Conservation (phyloP, 1,284 basidiomycete genomes). For the Ganoderma lingzhi region DNA sequence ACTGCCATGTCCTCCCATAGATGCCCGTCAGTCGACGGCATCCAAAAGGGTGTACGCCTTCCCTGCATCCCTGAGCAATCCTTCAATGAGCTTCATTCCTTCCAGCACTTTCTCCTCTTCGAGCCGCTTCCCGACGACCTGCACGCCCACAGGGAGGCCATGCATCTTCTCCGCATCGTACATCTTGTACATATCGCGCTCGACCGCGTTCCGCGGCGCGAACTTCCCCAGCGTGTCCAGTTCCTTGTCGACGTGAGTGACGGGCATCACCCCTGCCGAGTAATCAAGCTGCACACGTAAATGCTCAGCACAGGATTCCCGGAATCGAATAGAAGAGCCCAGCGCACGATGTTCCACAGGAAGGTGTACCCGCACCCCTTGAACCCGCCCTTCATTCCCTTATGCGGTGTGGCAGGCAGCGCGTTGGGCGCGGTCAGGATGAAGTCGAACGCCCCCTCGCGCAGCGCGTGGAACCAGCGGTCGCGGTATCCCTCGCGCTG, state of each 20-base stretch:
- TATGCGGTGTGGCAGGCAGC: conserved; percentile 61
- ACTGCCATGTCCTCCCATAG: neutral
- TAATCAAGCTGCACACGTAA: conserved; percentile 66
- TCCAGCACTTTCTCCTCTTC: conserved; percentile 70
- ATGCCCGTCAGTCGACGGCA: conserved; percentile 24
- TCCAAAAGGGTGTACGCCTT: conserved; percentile 37
- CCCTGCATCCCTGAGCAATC: conserved; percentile 31
- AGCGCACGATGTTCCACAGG: conserved; percentile 67
- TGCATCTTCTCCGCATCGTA: conserved; percentile 70
- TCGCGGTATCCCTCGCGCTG: conserved; percentile 63
- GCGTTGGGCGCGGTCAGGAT: conserved; percentile 68
- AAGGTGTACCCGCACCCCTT: conserved; percentile 48
- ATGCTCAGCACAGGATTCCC: neutral
- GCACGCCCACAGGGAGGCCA: conserved; percentile 74
- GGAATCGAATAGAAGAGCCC: neutral
- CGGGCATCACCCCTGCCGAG: conserved; percentile 76
- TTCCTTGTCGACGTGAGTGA: conserved; percentile 68
- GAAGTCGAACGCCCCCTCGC: conserved; percentile 56
- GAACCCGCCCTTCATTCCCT: conserved; percentile 43
- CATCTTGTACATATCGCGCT: conserved; percentile 46
- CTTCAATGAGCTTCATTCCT: conserved; percentile 53
- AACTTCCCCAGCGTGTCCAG: conserved; percentile 61
- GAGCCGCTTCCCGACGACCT: conserved; percentile 63
- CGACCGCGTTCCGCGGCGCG: conserved; percentile 39
- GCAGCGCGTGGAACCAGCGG: conserved; percentile 41